A percentile compares a stretch with the other conserved stretches of the same genome.
These are phyloP conservation scores for Penicillium polonicum DNA, from an alignment of 2,329 filamentous ascomycete genomes.

Conservation along the genomic window DNA sequence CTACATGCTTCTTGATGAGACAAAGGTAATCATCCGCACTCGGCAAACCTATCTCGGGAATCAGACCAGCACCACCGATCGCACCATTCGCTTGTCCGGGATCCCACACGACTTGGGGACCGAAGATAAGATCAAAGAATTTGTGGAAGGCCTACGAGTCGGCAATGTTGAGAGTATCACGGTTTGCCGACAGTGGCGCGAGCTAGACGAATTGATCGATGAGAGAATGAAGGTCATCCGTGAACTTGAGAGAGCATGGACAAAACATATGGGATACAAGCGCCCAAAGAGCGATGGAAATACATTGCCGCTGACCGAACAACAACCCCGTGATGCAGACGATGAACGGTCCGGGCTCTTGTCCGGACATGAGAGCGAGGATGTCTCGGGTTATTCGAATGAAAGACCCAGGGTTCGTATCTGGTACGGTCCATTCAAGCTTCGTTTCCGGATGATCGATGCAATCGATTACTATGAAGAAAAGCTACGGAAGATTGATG, in stretches of 20 bases:
- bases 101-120: constrained; percentile 77
- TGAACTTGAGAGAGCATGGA: constrained; percentile 80
- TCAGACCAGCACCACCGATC: constrained; percentile 92
- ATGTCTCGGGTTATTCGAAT: constrained; percentile 47
- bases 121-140: constrained; percentile 77
- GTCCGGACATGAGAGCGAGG: constrained; percentile 41
- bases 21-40: constrained; percentile 77
- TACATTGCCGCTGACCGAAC: constrained; percentile 51
- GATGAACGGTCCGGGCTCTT: constrained; percentile 63
- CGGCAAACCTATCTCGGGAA: constrained; percentile 89
- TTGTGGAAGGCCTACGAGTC: constrained; percentile 84
- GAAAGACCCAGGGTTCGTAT: constrained; percentile 68
- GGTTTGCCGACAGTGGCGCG: constrained; percentile 81
- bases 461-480: constrained; percentile 95
- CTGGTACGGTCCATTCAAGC: constrained; percentile 72
- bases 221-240: constrained; percentile 65
- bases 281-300: constrained; percentile 47
- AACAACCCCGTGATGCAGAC: constrained; percentile 49
- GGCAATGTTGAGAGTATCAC: constrained; percentile 87
- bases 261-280: constrained; percentile 65
- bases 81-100: constrained; percentile 86
- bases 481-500: constrained; percentile 74
- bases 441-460: constrained; percentile 73
- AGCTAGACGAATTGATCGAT: constrained; percentile 72
- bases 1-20: constrained; percentile 80